These are phyloP conservation scores for Moesziomyces parantarcticus DNA, from an alignment of 1,284 basidiomycete genomes.

Conservation along the genomic window DNA sequence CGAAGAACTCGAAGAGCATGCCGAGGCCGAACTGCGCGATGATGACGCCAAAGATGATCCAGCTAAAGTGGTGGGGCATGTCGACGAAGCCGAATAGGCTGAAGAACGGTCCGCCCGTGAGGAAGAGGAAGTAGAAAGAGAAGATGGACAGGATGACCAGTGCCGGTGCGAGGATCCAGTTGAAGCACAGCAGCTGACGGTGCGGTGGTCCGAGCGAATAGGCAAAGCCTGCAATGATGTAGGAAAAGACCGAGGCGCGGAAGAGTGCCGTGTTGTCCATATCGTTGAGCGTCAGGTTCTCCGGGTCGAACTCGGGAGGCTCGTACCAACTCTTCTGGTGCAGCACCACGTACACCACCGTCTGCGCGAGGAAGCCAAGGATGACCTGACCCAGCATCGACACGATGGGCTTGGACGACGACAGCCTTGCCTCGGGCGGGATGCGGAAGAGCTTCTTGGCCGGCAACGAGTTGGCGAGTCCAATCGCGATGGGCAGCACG, in stretches of 20 bases:
- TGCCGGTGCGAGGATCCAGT: slow-evolving; percentile 37
- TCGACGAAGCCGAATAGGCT: slow-evolving; percentile 44
- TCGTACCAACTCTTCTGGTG: slow-evolving; percentile 36
- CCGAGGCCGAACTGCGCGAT: slow-evolving; percentile 32
- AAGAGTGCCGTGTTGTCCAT: slow-evolving; percentile 53
- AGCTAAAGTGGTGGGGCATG: slow-evolving; percentile 27
- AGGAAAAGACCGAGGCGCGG: slow-evolving; percentile 44
- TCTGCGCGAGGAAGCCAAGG: slow-evolving; percentile 46
- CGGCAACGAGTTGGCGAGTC: slow-evolving; percentile 37
- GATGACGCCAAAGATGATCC: slow-evolving; percentile 50
- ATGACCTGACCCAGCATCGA: slow-evolving; percentile 49
- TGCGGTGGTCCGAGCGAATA: slow-evolving; percentile 50
- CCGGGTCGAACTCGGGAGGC: slow-evolving; percentile 39
- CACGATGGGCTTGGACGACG: slow-evolving; percentile 29
- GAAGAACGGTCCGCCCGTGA: slow-evolving; percentile 46
- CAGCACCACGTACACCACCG: slow-evolving; percentile 35
- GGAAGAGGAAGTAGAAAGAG: slow-evolving; percentile 47
- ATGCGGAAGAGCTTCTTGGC: slow-evolving; percentile 23
- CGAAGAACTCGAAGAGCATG: slow-evolving; percentile 31
- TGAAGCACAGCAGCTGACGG: slow-evolving; percentile 34
- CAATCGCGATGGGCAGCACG: slow-evolving; percentile 46
- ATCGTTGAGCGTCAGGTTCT: slow-evolving; percentile 39
- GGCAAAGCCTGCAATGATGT: slow-evolving; percentile 43
- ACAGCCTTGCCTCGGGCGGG: slow-evolving; percentile 35
- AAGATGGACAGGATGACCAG: slow-evolving; percentile 38